Conservation (phyloP, 2,329 filamentous ascomycete species). For the Neopestalotiopsis sp. region DNA sequence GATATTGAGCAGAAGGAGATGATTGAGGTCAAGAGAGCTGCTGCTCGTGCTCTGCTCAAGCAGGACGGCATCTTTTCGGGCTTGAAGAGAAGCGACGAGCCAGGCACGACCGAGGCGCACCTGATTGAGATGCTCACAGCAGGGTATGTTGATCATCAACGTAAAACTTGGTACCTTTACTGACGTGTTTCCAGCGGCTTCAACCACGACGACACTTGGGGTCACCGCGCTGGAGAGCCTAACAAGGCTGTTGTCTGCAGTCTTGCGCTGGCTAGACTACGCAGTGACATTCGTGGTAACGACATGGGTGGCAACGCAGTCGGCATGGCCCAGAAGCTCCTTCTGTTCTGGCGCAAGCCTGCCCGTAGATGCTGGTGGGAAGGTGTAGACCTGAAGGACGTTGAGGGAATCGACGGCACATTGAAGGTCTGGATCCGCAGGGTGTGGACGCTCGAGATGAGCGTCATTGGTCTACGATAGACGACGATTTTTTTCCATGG, state of each 20-base stretch:
- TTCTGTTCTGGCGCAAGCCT: constrained; percentile 98
- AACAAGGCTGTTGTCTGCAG: constrained; percentile 99
- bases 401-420: constrained; percentile 88
- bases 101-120: constrained; percentile 95
- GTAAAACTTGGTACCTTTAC: constrained; percentile 15
- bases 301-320: constrained; percentile 79
- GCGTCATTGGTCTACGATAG: constrained; percentile 81
- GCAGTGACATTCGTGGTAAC: constrained; percentile 88
- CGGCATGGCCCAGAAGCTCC: constrained; percentile 96
- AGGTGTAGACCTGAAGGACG: constrained; percentile 86
- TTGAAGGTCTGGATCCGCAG: constrained; percentile 98
- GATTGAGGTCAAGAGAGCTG: constrained; percentile 94
- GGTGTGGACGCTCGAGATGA: constrained; percentile 99
- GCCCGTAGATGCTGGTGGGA: constrained; percentile 99
- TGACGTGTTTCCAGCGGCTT: constrained; percentile 71
- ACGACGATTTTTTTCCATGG: background rate
- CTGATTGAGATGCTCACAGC: constrained; percentile 99
- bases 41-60: constrained; percentile 81
- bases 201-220: constrained; percentile 94
- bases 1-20: constrained; percentile 89
- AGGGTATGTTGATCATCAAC: constrained; percentile 66
- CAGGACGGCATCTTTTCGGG: constrained; percentile 97
- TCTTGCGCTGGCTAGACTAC: constrained; percentile 87
- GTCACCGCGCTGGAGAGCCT: constrained; percentile 94
- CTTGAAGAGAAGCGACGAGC: constrained; percentile 91